Evolutionary conservation across 2,329 filamentous ascomycete genomes (phyloP), one percentile per base, ranked within the genome.

Genomic region (Penicillium glabrum): DNA sequence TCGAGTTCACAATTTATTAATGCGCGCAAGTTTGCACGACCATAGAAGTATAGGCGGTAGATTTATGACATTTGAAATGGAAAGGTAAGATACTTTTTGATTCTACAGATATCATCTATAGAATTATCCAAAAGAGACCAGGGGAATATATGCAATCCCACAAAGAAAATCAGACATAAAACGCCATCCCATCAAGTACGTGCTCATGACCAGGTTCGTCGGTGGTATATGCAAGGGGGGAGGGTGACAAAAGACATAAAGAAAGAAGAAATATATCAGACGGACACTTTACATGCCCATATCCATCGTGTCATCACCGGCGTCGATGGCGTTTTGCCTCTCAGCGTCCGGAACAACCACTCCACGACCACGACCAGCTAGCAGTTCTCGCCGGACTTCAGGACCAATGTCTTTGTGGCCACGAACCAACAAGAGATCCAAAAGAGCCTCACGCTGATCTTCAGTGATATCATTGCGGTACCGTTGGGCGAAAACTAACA

Each of bases 401-500:
- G 95, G 92, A 0, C 91, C 92, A 62, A 99, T 97, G 58, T 88
- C 85, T 59, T 87, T 86, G 77, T 99, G 95, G 0, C 93, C 93
- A 59, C 93, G 86, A 4, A 87, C 88, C 44, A 96, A 80, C 19
- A 99, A 79, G 58, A 99, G 77, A 77, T 99, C 95, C 6, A 99
- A 79, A 50, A 99, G 77, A 0, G 92, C 90, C 77, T 99, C 93
- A 66, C 93, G 83, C 79, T 96, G 93, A 65, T 97, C 93, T 73
- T 97, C 93, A 1, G 92, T 96, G 66, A 97, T 93, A 74, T 98
- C 93, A 65, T 97, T 96, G 69, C 92, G 88, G 77, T 98, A 99
- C 55, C 93, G 83, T 77, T 97, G 90, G 26, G 95, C 92, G 77
- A 99, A 99, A 2, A 91, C 89, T 53, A 99, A 78, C 29, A 99